Evolutionary conservation across 225 moss, liverwort and hornwort species (phyloP), one percentile per base, ranked within the genome.

Genomic region (Sphagnum tenellum): DNA sequence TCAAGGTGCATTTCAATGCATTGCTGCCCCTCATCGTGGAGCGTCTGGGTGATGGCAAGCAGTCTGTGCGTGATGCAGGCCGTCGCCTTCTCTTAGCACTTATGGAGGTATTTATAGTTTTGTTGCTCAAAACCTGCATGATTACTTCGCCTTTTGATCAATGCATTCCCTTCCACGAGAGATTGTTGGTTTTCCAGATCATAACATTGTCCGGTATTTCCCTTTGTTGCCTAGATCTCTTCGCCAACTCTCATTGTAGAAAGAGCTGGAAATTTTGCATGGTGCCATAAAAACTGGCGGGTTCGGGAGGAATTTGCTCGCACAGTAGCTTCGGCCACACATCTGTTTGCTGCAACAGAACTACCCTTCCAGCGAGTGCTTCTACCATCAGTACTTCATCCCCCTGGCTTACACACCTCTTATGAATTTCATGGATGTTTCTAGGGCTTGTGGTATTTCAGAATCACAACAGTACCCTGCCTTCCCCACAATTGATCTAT

Each of bases 281-380:
- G 95, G 95, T 70, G 73, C 29, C 95, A 96, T 69, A 85, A 81
- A 56, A 96, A 90, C 65, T 96, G 95, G 95, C 88, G 95, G 74
- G 95, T 96, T 8, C 81, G 95, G 61, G 95, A 96, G 70, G 95
- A 96, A 77, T 96, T 96, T 74, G 92, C 95, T 5, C 92, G 92
- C 57, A 83, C 95, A 56, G 92, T 89, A 55, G 95, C 95, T 14
- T 96, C 95, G 66, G 95, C 95, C 68, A 78, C 92, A 50, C 92
- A 96, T 71, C 70, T 96, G 46, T 96, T 96, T 60, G 88, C 95
- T 51, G 95, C 92, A 47, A 85, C 86, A 45, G 95, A 96, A 74
- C 88, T 96, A 57, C 92, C 95, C 44, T 96, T 96, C 67, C 92
- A 88, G 78, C 77, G 95, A 58, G 81, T 96, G 66, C 82, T 96